Evolutionary conservation across 2,329 filamentous ascomycete species (phyloP).

Genomic region (Trematosphaeria pertusa): DNA sequence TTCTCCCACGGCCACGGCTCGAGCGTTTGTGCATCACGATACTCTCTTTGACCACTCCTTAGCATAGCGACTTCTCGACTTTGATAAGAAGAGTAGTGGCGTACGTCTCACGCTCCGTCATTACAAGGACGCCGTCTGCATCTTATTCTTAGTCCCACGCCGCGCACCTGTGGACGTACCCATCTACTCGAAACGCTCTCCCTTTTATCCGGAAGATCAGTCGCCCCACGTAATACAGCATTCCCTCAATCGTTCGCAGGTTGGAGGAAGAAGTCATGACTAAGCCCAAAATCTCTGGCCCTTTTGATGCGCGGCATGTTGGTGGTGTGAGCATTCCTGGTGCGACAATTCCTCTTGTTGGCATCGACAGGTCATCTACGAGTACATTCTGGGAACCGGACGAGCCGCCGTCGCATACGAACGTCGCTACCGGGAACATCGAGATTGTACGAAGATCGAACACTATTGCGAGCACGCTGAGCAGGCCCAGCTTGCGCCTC

Average conservation of each 20-base stretch:
- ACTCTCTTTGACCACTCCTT: conserved; percentile 14
- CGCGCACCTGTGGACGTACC: conserved; percentile 7
- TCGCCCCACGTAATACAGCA: conserved; percentile 13
- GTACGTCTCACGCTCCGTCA: conserved; percentile 14
- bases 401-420: conserved; percentile 34
- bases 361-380: conserved; percentile 26
- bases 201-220: conserved; percentile 22
- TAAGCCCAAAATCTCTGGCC: conserved; percentile 37
- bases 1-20: conserved; percentile 16
- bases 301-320: conserved; percentile 43
- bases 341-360: conserved; percentile 20
- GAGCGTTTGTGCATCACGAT: conserved; percentile 16
- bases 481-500: conserved; percentile 34
- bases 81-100: conserved; percentile 5
- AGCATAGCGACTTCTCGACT: conserved; percentile 8
- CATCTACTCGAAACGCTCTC: conserved; percentile 29
- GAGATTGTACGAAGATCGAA: conserved; percentile 37
- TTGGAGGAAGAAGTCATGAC: conserved; percentile 21
- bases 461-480: conserved; percentile 30
- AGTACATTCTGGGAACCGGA: conserved; percentile 30
- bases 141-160: conserved; percentile 7
- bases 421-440: conserved; percentile 28
- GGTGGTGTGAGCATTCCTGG: conserved; percentile 38
- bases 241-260: conserved; percentile 5
- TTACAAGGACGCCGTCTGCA: conserved; percentile 5